Evolutionary conservation across 78 protist species (phyloP).

Genomic region (Guillardia theta): DNA sequence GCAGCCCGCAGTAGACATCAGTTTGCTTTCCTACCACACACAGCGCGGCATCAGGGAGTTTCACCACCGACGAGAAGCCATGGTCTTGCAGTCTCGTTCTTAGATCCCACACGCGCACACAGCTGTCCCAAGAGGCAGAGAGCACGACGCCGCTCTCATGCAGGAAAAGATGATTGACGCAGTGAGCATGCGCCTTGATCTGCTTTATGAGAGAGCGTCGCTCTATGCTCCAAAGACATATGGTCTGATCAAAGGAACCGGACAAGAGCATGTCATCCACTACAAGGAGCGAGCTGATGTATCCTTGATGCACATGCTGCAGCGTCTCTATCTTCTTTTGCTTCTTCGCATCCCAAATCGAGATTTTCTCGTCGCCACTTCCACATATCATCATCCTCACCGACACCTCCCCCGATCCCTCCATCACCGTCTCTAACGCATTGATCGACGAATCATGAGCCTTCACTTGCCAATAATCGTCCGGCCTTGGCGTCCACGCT

Average conservation of each 20-base stretch:
- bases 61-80: neutral
- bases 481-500: too few species aligned
- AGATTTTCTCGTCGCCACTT: neutral
- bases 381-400: neutral
- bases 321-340: neutral
- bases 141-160: neutral
- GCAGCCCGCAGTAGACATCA: neutral
- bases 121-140: neutral
- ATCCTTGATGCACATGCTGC: neutral
- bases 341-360: neutral
- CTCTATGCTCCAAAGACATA: neutral
- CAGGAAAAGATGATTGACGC: neutral
- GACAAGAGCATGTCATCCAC: neutral
- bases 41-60: neutral
- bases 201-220: neutral
- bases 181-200: neutral
- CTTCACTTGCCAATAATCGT: too few species aligned
- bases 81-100: neutral
- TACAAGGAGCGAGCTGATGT: neutral
- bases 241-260: neutral
- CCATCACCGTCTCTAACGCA: neutral
- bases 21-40: neutral
- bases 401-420: neutral
- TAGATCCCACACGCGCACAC: neutral
- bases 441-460: neutral